Percentiles rank a stretch among this genome's conserved stretches.
Evolutionary conservation across 108 stramenopile species (phyloP).

Genomic region (Mayamaea pseudoterrestris): DNA sequence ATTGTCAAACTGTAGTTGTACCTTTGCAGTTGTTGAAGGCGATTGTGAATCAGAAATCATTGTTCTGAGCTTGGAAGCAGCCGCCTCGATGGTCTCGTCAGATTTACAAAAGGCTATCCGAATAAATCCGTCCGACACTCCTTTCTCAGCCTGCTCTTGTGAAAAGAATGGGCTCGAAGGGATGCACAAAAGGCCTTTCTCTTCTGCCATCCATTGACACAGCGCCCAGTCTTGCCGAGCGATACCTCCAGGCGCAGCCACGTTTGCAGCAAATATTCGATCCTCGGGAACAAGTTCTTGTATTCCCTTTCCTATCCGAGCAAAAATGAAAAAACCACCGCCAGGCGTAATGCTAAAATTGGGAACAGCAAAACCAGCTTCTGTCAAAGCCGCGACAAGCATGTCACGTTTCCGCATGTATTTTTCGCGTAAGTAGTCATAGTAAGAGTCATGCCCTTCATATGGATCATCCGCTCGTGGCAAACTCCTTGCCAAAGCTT

Average conservation of each 20-base stretch:
- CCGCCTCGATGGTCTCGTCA: constrained; percentile 82
- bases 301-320: constrained; percentile 62
- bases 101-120: constrained; percentile 97
- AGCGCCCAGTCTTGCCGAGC: constrained; percentile 78
- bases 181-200: constrained; percentile 88
- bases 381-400: constrained; percentile 45
- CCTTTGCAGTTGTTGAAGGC: no score
- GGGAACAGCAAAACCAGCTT: constrained; percentile 68
- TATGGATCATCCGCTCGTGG: constrained; percentile 78
- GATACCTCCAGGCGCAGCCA: constrained; percentile 61
- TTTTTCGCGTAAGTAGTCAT: constrained; percentile 55
- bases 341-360: constrained; percentile 65
- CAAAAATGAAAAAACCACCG: constrained; percentile 92
- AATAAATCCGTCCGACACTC: constrained; percentile 69
- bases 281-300: constrained; percentile 25
- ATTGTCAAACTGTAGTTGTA: no score
- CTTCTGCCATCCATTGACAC: constrained; percentile 91
- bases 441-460: constrained; percentile 61
- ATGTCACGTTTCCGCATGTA: constrained; percentile 81
- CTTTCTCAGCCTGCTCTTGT: constrained; percentile 35
- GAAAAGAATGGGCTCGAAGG: constrained; percentile 93
- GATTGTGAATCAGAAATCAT: no score
- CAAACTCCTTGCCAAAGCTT: constrained; percentile 76
- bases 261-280: constrained; percentile 35
- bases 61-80: no score